Base-by-base conservation (phyloP, 805 yeast genomes). In the Lipomyces anomalus region DNA sequence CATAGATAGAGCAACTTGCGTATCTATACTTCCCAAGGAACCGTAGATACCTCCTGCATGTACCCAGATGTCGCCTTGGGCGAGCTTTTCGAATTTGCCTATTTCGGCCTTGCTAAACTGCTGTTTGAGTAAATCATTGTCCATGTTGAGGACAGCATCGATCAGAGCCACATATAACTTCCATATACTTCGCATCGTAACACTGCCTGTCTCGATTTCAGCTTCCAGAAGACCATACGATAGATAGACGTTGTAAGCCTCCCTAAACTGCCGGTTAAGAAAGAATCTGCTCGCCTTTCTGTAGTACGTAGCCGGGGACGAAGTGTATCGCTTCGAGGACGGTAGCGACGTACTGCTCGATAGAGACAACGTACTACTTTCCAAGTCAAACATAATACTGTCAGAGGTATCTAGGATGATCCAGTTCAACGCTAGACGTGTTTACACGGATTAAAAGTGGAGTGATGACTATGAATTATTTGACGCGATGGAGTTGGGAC, bases 221-320 rank as follows among this genome's bases (percentile, higher is more conserved):
- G 13, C 22, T 18, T 21, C 40, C 6, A 46, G 42, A 20, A 38
- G 6, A 13, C 30, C 30, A 9, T 26, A 13, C 30, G 9, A 13
- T 9, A 9, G 11, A 26, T 9, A 26, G 11, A 26, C 30, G 30
- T 26, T 13, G 24, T 40, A 36, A 1, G 53, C 47, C 6, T 46
- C 47, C 16, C 46, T n/a, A 22, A 49, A 49, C 36, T 49, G 53
- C 18, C 44, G 41, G 39, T 35, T 46, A 6, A 49, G 38, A 22
- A 46, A 49, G 4, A 40, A 26, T 23, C 29, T 23, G 18, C 34
- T 35, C 6, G 50, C 36, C 20, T 36, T 22, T 32, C 37, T 38
- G 33, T 42, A 39, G n/a, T 41, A n/a, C n/a, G n/a, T n/a, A n/a
- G n/a, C n/a, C n/a, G n/a, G n/a, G n/a, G n/a, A n/a, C n/a, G 29